Base-by-base conservation (phyloP, 352 stramenopile genomes). In the Globisporangium rhizosaccharum region DNA sequence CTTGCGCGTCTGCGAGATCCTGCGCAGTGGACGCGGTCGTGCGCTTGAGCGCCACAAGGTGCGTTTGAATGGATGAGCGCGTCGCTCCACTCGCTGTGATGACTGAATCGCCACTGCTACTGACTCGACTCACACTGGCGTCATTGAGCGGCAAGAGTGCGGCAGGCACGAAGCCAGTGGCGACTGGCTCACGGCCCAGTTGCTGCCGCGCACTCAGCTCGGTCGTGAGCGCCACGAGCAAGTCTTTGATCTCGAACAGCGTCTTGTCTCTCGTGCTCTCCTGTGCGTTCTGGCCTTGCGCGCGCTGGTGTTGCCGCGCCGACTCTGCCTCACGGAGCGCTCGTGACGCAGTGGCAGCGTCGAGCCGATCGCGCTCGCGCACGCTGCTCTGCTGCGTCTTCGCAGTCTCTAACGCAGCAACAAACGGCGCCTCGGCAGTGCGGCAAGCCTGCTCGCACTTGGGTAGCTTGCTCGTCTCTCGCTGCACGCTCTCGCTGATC, bases 201-300 rank as follows among this genome's bases (percentile, higher is more conserved):
- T 48, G n/a, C 45, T 57, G 52, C 17, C 51, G 57, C 33, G 50
- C 30, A 33, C 57, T 58, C 41, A 67, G 51, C 28, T 78, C 62
- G 7, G 66, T 72, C 12, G 57, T 75, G 23, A 85, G 63, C 0
- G 52, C 61, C 12, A 75, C 62, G 8, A 87, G 44, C 39, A 85
- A 42, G 15, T 87, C 71, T 37, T 85, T 87, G 45, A 87, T 84
- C 44, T 84, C 65, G n/a, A 76, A 78, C 20, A 87, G 62, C 18
- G 70, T 76, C 25, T 82, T 67, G 18, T 83, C 68, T 14, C 62
- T 60, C 48, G 65, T 44, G 46, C 71, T 67, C 10, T 62, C 52
- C 48, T 23, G 28, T 3, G 14, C 37, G 14, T 56, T 37, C 42
- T 42, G 11, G 11, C 53, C 28, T n/a, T 14, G 18, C 14, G 11